Evolutionary conservation across 805 yeast species (phyloP).

Genomic region (Teunomyces barrocoloradensis): DNA sequence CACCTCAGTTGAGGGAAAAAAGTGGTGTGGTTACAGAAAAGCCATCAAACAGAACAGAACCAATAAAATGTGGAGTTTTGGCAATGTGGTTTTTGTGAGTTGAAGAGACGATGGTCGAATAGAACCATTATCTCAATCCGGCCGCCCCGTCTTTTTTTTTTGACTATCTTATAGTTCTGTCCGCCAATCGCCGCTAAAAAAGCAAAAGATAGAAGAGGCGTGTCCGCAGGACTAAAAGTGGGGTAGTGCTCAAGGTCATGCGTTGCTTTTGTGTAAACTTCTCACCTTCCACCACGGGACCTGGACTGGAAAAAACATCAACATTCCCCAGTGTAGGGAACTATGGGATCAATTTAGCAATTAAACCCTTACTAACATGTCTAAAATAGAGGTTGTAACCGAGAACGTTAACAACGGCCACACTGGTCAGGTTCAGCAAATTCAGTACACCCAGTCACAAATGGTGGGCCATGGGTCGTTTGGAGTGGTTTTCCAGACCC

Average conservation of each 20-base stretch:
- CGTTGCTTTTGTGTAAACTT: conserved; percentile 2
- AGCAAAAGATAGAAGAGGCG: neutral
- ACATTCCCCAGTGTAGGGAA: neutral
- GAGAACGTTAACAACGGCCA: conserved; percentile 73
- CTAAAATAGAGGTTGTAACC: conserved; percentile 47
- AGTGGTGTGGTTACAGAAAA: neutral
- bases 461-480: conserved; percentile 99
- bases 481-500: conserved; percentile 94
- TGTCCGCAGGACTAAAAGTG: conserved; percentile 2
- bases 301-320: conserved; percentile 5
- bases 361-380: conserved; percentile 35
- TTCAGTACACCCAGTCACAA: conserved; percentile 77
- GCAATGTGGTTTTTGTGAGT: no score
- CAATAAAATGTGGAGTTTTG: no score
- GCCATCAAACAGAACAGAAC: no score
- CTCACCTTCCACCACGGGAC: neutral
- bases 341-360: neutral
- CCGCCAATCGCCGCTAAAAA: neutral
- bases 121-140: neutral
- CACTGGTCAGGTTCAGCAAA: conserved; percentile 57
- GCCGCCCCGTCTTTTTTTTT: neutral
- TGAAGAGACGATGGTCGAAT: neutral
- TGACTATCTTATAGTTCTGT: neutral
- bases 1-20: neutral
- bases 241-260: conserved; percentile 3